Conservation (phyloP, 352 stramenopile genomes). For the Stramenopiles sp. region DNA sequence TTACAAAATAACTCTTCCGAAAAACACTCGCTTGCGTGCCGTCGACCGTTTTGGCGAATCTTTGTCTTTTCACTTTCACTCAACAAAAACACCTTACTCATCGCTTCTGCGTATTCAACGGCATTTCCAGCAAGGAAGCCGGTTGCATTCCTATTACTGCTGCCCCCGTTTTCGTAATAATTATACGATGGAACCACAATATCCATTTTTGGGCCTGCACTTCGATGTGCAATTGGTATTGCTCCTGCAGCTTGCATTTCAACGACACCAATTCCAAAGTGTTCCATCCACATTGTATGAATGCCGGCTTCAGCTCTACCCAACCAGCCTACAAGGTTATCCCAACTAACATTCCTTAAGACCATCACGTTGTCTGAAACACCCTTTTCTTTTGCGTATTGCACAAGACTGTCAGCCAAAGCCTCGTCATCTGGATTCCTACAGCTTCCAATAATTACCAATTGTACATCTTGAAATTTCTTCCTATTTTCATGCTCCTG, state of each 20-base stretch:
- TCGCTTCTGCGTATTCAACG: slow-evolving; percentile 59
- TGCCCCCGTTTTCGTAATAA: neutral
- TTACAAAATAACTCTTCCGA: slow-evolving; percentile 44
- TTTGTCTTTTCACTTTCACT: slow-evolving; percentile 24
- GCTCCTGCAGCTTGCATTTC: slow-evolving; percentile 80
- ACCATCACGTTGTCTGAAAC: slow-evolving; percentile 69
- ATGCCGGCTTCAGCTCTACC: slow-evolving; percentile 66
- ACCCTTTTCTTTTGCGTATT: slow-evolving; percentile 46
- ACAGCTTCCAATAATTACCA: slow-evolving; percentile 86
- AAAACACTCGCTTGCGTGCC: slow-evolving; percentile 35
- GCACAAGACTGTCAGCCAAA: slow-evolving; percentile 57
- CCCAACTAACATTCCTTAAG: slow-evolving; percentile 77
- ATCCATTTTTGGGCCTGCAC: slow-evolving; percentile 76
- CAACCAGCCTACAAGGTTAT: slow-evolving; percentile 60
- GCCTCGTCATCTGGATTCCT: slow-evolving; percentile 71
- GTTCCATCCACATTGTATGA: slow-evolving; percentile 99
- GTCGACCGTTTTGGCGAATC: slow-evolving; percentile 33
- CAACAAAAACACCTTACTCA: slow-evolving; percentile 36
- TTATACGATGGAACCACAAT: slow-evolving; percentile 48
- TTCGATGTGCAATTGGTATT: slow-evolving; percentile 87
- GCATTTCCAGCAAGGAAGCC: slow-evolving; percentile 57
- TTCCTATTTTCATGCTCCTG: slow-evolving; percentile 15
- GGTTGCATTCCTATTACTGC: slow-evolving; percentile 18
- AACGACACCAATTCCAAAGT: slow-evolving; percentile 99
- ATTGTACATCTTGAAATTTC: slow-evolving; percentile 43